Base-by-base conservation (phyloP, 75 land plant genomes). In the Adiantum capillusveneris region DNA sequence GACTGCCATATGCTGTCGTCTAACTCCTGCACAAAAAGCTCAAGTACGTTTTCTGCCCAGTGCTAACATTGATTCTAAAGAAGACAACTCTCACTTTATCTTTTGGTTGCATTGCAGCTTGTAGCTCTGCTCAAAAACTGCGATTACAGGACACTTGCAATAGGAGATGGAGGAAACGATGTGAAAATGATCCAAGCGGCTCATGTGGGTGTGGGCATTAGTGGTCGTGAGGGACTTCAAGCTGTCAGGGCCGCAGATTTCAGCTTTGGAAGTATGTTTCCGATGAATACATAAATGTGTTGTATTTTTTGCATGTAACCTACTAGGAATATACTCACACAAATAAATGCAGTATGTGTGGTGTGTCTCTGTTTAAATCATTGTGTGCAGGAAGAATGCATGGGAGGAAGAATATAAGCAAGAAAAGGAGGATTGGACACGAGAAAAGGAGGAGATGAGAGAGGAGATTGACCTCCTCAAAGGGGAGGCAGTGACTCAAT, bases 131-230 rank as follows among this genome's bases (percentile, higher is more conserved):
- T 94, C 34, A 94, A 90, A 60, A 74, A 77, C 55, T 94, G 98
- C 60, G 91, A 94, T 11, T 94, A 84, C 72, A 74, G 96, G 71
- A 94, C 98, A 50, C 74, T 94, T 59, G 96, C 98, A 6, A 84
- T 94, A 72, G 98, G 98, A 34, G 98, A 94, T 80, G 96, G 98
- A 62, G 98, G 92, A 37, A 94, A 94, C 79, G 98, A 94, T 75
- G 98, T 94, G 59, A 75, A 86, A 65, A 94, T 94, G 98, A 94
- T 94, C 57, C 98, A 94, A 61, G 84, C 83, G 60, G 98, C 98
- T 46, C 88, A 94, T 66, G 85, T 94, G 52, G 98, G 98, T 9
- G 98, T 94, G 28, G 98, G 98, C 37, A 94, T 94, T 27, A 94
- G 98, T 68, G 98, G 98, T 2, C 74, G 91, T 63, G 98, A 94